These are phyloP conservation scores for Gnomoniopsis smithogilvyi DNA, from an alignment of 2,329 filamentous ascomycete genomes.

Conservation along the genomic window DNA sequence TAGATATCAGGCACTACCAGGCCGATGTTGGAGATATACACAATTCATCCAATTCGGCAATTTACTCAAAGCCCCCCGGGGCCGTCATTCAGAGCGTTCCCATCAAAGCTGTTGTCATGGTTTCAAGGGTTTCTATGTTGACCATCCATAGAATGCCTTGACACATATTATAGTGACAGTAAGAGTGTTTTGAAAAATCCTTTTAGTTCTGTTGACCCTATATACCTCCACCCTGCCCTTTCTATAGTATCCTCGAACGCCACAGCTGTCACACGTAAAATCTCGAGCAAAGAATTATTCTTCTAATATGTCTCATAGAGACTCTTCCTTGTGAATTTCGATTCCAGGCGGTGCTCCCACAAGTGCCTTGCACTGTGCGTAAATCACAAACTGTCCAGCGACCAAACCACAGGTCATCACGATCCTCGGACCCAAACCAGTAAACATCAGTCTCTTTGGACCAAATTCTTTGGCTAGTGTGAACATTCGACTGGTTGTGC, in stretches of 20 bases:
- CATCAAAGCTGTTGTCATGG: no score
- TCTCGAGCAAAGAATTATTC: not conserved
- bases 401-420: constrained; percentile 53
- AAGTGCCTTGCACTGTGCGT: constrained; percentile 51
- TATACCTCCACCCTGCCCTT: not conserved
- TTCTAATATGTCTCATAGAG: constrained; percentile 4
- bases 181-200: no score
- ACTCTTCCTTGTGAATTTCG: constrained; percentile 49
- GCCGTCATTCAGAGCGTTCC: no score
- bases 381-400: constrained; percentile 52
- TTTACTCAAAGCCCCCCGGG: no score
- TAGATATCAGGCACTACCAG: no score
- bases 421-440: constrained; percentile 48
- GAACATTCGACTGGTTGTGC: constrained; percentile 49
- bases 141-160: no score
- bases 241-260: constrained; percentile 4
- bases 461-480: constrained; percentile 50
- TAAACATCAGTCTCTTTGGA: constrained; percentile 42
- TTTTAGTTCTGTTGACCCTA: not conserved
- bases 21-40: no score
- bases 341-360: constrained; percentile 49
- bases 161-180: no score
- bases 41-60: no score
- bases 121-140: no score
- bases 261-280: not conserved